A percentile compares a stretch with the other conserved stretches of the same genome.
These are phyloP conservation scores for Podaxis rugospora DNA, from an alignment of 768 basidiomycete genomes.

Conservation along the genomic window DNA sequence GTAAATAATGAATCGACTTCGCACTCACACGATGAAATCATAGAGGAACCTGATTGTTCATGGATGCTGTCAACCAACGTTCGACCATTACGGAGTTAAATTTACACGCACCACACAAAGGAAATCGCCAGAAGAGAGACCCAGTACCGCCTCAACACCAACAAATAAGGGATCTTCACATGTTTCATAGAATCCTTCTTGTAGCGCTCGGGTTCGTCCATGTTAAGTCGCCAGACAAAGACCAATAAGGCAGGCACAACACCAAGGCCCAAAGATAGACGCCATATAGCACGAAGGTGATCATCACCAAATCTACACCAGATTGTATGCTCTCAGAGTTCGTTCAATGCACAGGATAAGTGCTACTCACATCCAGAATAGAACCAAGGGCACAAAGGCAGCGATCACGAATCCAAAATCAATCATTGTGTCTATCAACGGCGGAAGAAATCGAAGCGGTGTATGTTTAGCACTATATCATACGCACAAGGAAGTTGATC, in stretches of 20 bases:
- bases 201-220: conserved; percentile 76
- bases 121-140: conserved; percentile 68
- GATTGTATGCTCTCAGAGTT: not conserved
- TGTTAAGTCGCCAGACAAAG: conserved; percentile 82
- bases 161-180: conserved; percentile 66
- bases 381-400: conserved; percentile 77
- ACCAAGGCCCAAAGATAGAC: conserved; percentile 81
- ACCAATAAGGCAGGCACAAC: conserved; percentile 75
- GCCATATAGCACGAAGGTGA: conserved; percentile 86
- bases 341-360: not conserved
- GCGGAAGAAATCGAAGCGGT: not conserved
- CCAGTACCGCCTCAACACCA: conserved; percentile 82
- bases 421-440: conserved; percentile 68
- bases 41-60: conserved; percentile 57
- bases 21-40: conserved; percentile 68
- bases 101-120: conserved; percentile 57
- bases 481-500: conserved; percentile 15
- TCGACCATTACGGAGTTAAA: not conserved
- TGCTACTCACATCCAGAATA: conserved; percentile 77
- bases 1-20: not conserved
- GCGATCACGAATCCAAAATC: conserved; percentile 79
- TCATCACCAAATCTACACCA: conserved; percentile 59
- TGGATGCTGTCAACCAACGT: not conserved
- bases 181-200: conserved; percentile 78
- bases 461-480: not conserved